Evolutionary conservation across 257 asterid genomes (phyloP), one percentile per base, ranked within the genome.

Genomic region (Verbena officinalis): DNA sequence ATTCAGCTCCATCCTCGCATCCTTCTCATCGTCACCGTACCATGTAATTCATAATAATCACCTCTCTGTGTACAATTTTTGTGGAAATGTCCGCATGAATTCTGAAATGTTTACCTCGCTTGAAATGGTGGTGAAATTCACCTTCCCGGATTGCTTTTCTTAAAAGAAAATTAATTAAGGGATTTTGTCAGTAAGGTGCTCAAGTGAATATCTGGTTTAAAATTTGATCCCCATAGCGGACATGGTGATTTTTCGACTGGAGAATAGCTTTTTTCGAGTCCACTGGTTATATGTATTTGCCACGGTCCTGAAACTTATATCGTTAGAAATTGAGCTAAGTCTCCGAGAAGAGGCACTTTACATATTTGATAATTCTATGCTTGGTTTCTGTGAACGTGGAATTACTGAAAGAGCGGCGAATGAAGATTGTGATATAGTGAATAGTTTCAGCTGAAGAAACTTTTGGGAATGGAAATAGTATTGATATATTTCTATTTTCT

Each of bases 11-110:
- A 89, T 75, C 86, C 86, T 36, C 83, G 75, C 52, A 64, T 85
- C 60, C 84, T 91, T 59, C 87, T 91, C 69, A 67, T 91, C 55
- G 86, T 91, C 62, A 86, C 96, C 20, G 80, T 89, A 36, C 98
- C 98, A 59, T 91, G 96, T 91, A 88, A 85, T 67, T n/a, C 55
- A 53, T 33, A 9, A 4, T 45, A 4, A 65, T 46, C 27, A 42
- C 19, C 65, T 56, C 56, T 27, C 27, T 43, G 8, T 53, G 17
- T 38, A n/a, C 60, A 34, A n/a, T 56, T 56, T 74, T 45, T 61
- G 2, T 39, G 55, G 50, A 48, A 36, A 11, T 54, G 63, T 55
- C 55, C 43, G 23, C 15, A 30, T 65, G 48, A n/a, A 33, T 64
- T 69, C 44, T 15, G 30, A 64, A 46, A 52, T 14, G 33, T 24